A percentile compares a stretch with the other conserved stretches of the same genome.
Evolutionary conservation across 2,329 filamentous ascomycete species (phyloP).

Genomic region (Chaetomium globosum): DNA sequence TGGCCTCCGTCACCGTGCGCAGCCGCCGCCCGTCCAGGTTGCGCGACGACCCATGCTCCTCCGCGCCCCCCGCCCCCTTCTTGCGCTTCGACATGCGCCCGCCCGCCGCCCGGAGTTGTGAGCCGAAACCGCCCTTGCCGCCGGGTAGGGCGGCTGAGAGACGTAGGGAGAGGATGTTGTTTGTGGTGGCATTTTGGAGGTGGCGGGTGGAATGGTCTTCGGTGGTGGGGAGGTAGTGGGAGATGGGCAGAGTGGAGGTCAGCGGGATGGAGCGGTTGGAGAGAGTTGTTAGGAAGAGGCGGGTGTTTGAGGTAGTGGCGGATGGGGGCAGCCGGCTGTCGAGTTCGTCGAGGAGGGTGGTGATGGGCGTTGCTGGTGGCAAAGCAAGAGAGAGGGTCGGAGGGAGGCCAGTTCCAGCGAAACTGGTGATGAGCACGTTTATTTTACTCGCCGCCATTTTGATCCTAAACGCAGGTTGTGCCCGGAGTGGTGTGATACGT

Average conservation of each 20-base stretch:
- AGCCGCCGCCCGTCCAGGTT: constrained; percentile 90
- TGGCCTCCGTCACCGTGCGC: constrained; percentile 91
- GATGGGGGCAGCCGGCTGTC: constrained; percentile 62
- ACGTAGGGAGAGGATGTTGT: constrained; percentile 79
- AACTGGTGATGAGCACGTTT: constrained; percentile 83
- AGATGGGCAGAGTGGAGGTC: constrained; percentile 58
- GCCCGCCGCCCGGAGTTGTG: constrained; percentile 91
- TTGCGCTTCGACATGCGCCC: constrained; percentile 95
- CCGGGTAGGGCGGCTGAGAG: constrained; percentile 79
- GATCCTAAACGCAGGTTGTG: not conserved
- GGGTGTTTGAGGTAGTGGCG: constrained; percentile 46
- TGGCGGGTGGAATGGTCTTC: not conserved
- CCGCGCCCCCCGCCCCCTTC: constrained; percentile 66
- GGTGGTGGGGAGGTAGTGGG: constrained; percentile 58
- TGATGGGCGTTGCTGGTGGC: constrained; percentile 63
- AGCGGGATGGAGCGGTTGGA: constrained; percentile 70
- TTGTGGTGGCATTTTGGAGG: constrained; percentile 40
- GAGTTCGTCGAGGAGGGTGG: constrained; percentile 66
- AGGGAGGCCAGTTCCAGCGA: constrained; percentile 79
- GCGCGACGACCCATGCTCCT: constrained; percentile 85
- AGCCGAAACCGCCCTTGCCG: constrained; percentile 97
- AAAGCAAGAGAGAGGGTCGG: constrained; percentile 80
- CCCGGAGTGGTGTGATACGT: not conserved
- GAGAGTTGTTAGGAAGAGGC: constrained; percentile 79
- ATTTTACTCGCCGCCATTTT: constrained; percentile 61